Conservation (phyloP, 2,329 filamentous ascomycete genomes). For the Aureobasidium zeae region DNA sequence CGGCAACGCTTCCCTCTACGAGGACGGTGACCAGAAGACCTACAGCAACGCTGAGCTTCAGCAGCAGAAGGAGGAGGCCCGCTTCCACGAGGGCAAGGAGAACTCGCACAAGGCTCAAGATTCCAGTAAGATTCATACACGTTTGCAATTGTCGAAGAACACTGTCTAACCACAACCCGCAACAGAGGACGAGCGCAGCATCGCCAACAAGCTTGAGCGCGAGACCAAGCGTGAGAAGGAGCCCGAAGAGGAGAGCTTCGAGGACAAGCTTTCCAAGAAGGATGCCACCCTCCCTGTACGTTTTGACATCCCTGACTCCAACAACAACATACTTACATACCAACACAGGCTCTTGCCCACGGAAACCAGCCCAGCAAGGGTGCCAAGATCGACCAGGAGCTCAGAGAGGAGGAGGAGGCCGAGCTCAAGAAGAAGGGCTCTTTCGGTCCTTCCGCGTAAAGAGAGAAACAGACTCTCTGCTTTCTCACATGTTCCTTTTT, state of each 20-base stretch:
- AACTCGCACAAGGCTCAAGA: slow-evolving; percentile 61
- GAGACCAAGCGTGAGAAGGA: slow-evolving; percentile 49
- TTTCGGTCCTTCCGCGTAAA: slow-evolving; percentile 26
- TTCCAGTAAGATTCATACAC: slow-evolving; percentile 49
- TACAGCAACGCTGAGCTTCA: slow-evolving; percentile 44
- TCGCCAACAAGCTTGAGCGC: slow-evolving; percentile 60
- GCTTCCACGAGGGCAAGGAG: slow-evolving; percentile 63
- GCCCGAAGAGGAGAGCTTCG: slow-evolving; percentile 27
- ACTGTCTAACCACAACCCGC: slow-evolving; percentile 11
- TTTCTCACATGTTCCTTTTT: neutral
- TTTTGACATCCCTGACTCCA: too few relatives aligned
- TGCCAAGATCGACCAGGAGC: slow-evolving; percentile 60
- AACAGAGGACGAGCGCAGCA: slow-evolving; percentile 59
- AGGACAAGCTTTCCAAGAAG: slow-evolving; percentile 39
- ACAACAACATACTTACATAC: slow-evolving; percentile 5
- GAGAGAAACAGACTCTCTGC: neutral
- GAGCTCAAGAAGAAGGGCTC: slow-evolving; percentile 52
- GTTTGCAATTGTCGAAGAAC: neutral
- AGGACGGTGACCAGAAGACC: slow-evolving; percentile 58
- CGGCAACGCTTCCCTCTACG: slow-evolving; percentile 57
- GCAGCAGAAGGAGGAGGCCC: slow-evolving; percentile 42
- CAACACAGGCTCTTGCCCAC: slow-evolving; percentile 50
- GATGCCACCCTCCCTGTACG: slow-evolving; percentile 47
- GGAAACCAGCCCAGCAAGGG: slow-evolving; percentile 66
- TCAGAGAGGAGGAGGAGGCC: slow-evolving; percentile 60